Percentiles rank a stretch among this genome's conserved stretches.
phyloP scores from a whole-genome alignment of 305 asterid genomes.

The Stenogyne calaminthoides region DNA sequence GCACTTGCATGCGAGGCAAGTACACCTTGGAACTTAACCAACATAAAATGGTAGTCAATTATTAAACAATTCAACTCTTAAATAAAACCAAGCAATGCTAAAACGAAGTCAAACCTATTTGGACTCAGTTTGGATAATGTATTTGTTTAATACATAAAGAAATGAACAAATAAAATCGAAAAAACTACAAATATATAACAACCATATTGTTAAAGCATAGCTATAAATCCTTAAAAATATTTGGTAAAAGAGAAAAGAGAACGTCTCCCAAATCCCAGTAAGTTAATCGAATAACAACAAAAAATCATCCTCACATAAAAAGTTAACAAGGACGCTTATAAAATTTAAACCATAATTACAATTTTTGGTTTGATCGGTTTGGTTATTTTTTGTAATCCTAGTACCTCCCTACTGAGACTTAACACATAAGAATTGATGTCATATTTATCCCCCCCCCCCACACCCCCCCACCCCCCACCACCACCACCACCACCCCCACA shows the following conservation, averaged over 20 bases:
- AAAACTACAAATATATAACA: neutral
- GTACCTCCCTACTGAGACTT: neutral
- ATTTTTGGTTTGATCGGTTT: too few relatives aligned
- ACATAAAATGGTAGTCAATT: neutral
- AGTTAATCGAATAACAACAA: too few relatives aligned
- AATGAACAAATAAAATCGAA: neutral
- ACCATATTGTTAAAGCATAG: neutral
- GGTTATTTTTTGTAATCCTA: neutral
- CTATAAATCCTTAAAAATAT: neutral
- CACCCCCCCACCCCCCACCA: too few relatives aligned
- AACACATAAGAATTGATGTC: neutral
- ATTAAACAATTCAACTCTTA: neutral
- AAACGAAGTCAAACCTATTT: neutral
- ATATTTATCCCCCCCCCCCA: neutral
- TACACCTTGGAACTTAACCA: slow-evolving; percentile 6
- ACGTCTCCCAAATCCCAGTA: too few relatives aligned
- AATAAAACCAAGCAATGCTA: neutral
- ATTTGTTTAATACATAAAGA: neutral
- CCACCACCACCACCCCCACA: too few relatives aligned
- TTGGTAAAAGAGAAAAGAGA: neutral
- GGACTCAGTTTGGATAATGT: neutral
- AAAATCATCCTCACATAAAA: too few relatives aligned
- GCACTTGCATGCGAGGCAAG: slow-evolving; percentile 9
- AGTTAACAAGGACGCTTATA: neutral
- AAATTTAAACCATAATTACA: neutral